Evolutionary conservation across 345 rosid species (phyloP).

Genomic region (Populus davidiana): DNA sequence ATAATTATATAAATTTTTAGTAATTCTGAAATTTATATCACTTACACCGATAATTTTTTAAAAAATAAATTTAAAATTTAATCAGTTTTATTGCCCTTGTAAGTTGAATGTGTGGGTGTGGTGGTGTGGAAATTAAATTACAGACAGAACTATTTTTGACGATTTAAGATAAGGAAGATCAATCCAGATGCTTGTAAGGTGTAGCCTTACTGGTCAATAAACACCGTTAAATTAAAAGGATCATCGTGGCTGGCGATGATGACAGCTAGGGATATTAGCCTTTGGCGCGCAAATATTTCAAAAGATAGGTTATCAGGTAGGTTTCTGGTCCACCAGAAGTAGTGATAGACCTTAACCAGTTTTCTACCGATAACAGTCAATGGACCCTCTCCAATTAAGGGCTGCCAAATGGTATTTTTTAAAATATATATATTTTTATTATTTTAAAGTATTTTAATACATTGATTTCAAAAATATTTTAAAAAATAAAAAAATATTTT

Average conservation of each 20-base stretch:
- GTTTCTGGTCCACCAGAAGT: constrained; percentile 15
- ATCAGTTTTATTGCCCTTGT: no score
- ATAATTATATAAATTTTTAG: no score
- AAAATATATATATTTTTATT: no score
- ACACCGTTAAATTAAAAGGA: neutral
- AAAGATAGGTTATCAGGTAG: constrained; percentile 8
- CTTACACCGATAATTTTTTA: no score
- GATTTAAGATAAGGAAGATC: neutral
- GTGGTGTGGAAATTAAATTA: neutral
- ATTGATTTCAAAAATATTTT: no score
- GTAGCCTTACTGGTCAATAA: neutral
- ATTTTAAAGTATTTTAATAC: no score
- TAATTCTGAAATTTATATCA: no score
- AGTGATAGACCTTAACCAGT: neutral
- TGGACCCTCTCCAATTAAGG: no score
- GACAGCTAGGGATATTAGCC: neutral
- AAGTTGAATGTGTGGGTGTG: no score
- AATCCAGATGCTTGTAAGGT: neutral
- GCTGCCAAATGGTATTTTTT: no score
- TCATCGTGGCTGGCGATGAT: neutral
- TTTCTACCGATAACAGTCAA: neutral
- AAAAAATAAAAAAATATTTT: no score
- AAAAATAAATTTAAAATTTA: no score
- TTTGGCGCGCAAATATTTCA: constrained; percentile 29
- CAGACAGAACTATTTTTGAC: neutral